These are phyloP conservation scores for Calonectria naviculata DNA, from an alignment of 2,329 filamentous ascomycete genomes.

Conservation along the genomic window DNA sequence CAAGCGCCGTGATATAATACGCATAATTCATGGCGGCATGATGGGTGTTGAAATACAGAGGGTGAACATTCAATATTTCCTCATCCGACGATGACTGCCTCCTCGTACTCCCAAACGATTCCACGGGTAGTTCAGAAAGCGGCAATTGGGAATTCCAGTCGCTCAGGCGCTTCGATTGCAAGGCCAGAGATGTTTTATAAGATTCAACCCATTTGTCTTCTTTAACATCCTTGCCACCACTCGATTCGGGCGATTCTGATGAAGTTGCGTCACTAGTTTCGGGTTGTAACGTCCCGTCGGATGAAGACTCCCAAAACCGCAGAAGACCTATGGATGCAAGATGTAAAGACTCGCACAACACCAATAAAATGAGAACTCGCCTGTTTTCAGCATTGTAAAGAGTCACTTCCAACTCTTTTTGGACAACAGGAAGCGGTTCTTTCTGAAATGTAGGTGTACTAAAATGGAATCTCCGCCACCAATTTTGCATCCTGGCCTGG, in stretches of 20 bases:
- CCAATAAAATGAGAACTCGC: constrained; percentile 4
- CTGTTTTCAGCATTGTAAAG: neutral
- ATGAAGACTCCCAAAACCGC: neutral
- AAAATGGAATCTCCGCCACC: constrained; percentile 38
- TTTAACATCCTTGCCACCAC: neutral
- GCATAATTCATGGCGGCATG: constrained; percentile 25
- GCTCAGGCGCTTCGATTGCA: neutral
- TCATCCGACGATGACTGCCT: neutral
- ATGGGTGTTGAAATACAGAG: constrained; percentile 11
- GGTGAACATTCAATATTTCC: neutral
- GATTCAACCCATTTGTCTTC: neutral
- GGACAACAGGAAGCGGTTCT: neutral
- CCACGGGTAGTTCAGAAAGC: constrained; percentile 1
- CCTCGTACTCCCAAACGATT: neutral
- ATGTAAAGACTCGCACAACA: constrained; percentile 21
- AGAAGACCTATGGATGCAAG: neutral
- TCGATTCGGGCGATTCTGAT: neutral
- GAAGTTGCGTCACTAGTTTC: too few species aligned
- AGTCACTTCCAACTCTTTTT: neutral
- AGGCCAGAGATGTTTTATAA: neutral
- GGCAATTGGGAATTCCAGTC: constrained; percentile 16
- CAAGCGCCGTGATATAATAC: constrained; percentile 17
- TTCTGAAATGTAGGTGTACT: constrained; percentile 27
- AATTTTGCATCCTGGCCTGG: constrained; percentile 34
- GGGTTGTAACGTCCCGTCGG: fast-evolving